Percentiles rank a stretch among this genome's conserved stretches.
Evolutionary conservation across 2,329 filamentous ascomycete genomes (phyloP).

Genomic region (Penicillium hesseltinei): DNA sequence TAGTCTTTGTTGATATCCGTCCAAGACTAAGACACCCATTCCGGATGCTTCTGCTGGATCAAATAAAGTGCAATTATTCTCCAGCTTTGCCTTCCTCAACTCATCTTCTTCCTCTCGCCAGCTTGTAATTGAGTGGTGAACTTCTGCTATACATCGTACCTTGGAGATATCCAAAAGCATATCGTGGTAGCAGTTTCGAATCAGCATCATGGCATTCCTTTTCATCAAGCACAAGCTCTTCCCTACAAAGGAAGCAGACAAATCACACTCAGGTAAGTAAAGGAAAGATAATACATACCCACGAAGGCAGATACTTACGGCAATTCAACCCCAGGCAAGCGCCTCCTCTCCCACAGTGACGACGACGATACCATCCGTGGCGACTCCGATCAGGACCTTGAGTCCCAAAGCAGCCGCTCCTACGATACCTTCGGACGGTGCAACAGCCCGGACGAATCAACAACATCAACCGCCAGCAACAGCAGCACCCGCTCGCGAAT

Average conservation of each 20-base stretch:
- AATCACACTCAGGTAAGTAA: constrained; percentile 11
- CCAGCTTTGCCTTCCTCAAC: not conserved
- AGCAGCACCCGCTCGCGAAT: constrained; percentile 34
- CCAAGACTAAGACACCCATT: not conserved
- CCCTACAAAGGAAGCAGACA: constrained; percentile 24
- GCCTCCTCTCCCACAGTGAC: constrained; percentile 28
- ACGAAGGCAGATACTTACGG: constrained; percentile 1
- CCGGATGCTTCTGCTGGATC: not conserved
- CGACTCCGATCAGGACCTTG: constrained; percentile 31
- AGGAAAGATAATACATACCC: not conserved
- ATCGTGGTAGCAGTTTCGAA: not conserved
- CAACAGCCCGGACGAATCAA: constrained; percentile 24
- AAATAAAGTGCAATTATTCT: not conserved
- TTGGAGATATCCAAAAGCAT: not conserved
- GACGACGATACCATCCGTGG: constrained; percentile 24
- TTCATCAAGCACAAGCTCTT: constrained; percentile 41
- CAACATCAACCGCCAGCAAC: constrained; percentile 17
- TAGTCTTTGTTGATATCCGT: constrained; percentile 1
- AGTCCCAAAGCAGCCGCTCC: constrained; percentile 32
- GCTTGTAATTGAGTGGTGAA: not conserved
- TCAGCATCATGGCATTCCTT: constrained; percentile 35
- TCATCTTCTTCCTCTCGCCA: not conserved
- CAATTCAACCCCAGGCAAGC: constrained; percentile 27
- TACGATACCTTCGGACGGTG: constrained; percentile 36
- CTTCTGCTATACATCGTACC: not conserved